Conservation (phyloP, 2,329 filamentous ascomycete genomes). For the Elsinoe arachidis region DNA sequence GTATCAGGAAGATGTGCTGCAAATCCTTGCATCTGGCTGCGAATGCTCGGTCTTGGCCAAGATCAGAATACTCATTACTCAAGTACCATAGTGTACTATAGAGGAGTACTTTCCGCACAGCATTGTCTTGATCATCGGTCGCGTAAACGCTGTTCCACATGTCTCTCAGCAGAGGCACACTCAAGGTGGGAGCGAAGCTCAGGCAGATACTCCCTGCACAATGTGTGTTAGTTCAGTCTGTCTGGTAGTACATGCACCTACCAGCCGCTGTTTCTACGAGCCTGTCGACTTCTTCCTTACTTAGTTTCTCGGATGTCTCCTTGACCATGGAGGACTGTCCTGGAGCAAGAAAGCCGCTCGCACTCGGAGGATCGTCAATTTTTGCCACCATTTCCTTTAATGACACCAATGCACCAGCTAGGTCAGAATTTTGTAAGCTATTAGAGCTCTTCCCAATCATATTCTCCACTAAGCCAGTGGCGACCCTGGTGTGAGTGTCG, state of each 20-base stretch:
- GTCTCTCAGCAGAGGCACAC: slow-evolving; percentile 7
- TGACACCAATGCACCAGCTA: slow-evolving; percentile 13
- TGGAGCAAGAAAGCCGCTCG: slow-evolving; percentile 9
- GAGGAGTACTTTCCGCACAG: slow-evolving; percentile 13
- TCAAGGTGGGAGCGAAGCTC: slow-evolving; percentile 14
- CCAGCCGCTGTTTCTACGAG: not conserved
- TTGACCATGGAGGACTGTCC: not conserved
- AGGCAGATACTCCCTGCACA: slow-evolving; percentile 14
- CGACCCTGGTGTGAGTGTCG: not conserved
- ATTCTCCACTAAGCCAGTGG: slow-evolving; percentile 5
- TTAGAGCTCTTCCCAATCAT: slow-evolving; percentile 12
- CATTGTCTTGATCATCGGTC: not conserved
- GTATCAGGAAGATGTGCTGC: slow-evolving; percentile 3
- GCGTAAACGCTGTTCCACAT: slow-evolving; percentile 9
- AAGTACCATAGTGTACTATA: slow-evolving; percentile 15
- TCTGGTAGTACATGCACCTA: not conserved
- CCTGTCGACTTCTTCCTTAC: slow-evolving; percentile 2
- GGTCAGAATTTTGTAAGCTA: slow-evolving; percentile 12
- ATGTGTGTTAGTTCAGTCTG: not conserved
- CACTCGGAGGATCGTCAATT: slow-evolving; percentile 13
- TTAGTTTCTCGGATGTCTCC: slow-evolving; percentile 8
- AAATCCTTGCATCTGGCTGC: slow-evolving; percentile 14
- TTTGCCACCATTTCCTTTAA: slow-evolving; percentile 15
- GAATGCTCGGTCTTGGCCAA: not conserved
- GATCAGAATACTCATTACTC: slow-evolving; percentile 14